These are phyloP conservation scores for Annulohypoxylon truncatum DNA, from an alignment of 2,329 filamentous ascomycete species.

Conservation along the genomic window DNA sequence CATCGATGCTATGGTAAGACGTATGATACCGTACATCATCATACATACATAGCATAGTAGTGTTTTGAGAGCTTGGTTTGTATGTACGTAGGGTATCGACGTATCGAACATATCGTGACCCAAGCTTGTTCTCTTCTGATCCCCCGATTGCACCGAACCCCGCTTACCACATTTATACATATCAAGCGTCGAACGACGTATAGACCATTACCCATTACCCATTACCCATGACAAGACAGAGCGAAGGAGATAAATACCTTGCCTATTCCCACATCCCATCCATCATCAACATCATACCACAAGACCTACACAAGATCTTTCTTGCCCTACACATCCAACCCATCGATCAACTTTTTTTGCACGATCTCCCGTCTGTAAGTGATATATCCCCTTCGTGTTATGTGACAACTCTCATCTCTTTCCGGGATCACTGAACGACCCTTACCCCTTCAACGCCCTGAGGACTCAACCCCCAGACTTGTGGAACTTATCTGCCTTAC, in stretches of 20 bases:
- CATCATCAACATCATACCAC: conserved; percentile 33
- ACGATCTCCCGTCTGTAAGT: conserved; percentile 12
- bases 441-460: not conserved
- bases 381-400: conserved; percentile 11
- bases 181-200: conserved; percentile 16
- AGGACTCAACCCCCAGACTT: not conserved
- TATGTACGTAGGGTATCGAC: not conserved
- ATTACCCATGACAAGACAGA: no score
- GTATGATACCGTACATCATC: conserved; percentile 1
- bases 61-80: not conserved
- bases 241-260: conserved; percentile 25
- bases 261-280: conserved; percentile 9
- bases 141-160: conserved; percentile 30
- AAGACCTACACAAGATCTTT: conserved; percentile 12
- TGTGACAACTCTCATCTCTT: conserved; percentile 11
- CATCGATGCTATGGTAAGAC: conserved; percentile 1
- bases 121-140: not conserved
- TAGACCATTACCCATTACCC: conserved; percentile 1
- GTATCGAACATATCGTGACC: conserved; percentile 1
- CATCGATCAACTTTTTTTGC: conserved; percentile 11
- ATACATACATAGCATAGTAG: not conserved
- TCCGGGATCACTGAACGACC: not conserved
- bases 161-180: conserved; percentile 28
- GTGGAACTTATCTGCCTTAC: conserved; percentile 9
- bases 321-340: not conserved